Evolutionary conservation across 495 filamentous ascomycete species (phyloP).

Genomic region (Annulohypoxylon nitens): DNA sequence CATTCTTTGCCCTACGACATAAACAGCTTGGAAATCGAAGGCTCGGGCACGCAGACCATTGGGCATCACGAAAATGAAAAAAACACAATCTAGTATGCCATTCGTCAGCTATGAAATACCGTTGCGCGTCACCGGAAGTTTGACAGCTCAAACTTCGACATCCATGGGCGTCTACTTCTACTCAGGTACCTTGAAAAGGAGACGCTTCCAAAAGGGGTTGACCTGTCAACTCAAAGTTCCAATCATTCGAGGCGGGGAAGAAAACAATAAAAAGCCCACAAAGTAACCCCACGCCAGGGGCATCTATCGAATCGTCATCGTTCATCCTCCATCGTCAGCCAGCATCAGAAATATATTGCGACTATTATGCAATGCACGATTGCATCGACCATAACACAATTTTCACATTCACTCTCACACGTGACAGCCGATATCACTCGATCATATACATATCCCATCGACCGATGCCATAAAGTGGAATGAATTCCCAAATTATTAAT

Average conservation of each 20-base stretch:
- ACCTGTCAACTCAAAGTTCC: conserved; percentile 26
- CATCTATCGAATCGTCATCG: conserved; percentile 25
- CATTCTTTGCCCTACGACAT: conserved; percentile 15
- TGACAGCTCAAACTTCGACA: conserved; percentile 4
- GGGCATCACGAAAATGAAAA: conserved; percentile 43
- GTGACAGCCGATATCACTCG: conserved; percentile 12
- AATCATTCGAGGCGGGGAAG: conserved; percentile 27
- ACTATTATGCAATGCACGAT: conserved; percentile 29
- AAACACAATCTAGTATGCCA: conserved; percentile 1
- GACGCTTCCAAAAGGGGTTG: conserved; percentile 25
- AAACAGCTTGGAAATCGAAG: conserved; percentile 11
- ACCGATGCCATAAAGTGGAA: conserved; percentile 8
- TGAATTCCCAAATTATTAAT: conserved; percentile 7
- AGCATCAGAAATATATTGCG: conserved; percentile 25
- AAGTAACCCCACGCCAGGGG: conserved; percentile 17
- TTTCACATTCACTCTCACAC: conserved; percentile 17
- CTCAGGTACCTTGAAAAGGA: not conserved
- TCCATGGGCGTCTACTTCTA: not conserved
- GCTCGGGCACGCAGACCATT: conserved; percentile 33
- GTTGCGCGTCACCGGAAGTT: conserved; percentile 34
- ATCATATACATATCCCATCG: conserved; percentile 8
- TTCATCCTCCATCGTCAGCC: conserved; percentile 9
- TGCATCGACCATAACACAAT: conserved; percentile 18
- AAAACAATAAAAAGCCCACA: conserved; percentile 19
- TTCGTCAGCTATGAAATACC: conserved; percentile 20